Percentiles rank a stretch among this genome's conserved stretches.
phyloP scores from a whole-genome alignment of 805 yeast genomes.

The Myxozyma kluyveri region DNA sequence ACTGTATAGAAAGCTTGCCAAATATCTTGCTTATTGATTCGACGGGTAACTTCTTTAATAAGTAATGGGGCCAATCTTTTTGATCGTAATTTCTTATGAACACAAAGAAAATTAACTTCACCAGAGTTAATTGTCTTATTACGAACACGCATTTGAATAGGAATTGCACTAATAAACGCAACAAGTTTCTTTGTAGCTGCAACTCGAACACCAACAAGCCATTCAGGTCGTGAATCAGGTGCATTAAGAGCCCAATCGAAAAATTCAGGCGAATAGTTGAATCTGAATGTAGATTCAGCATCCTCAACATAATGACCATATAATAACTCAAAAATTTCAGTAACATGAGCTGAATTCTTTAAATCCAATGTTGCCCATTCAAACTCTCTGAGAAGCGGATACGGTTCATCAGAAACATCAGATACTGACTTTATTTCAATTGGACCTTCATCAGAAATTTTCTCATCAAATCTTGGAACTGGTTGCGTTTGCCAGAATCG shows the following conservation, averaged over 20 bases:
- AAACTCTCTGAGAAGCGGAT: constrained; percentile 70
- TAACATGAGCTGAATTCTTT: constrained; percentile 52
- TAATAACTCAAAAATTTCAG: constrained; percentile 74
- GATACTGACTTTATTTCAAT: constrained; percentile 71
- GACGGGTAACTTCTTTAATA: constrained; percentile 89
- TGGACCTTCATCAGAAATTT: constrained; percentile 70
- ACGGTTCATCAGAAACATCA: constrained; percentile 69
- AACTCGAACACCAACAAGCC: constrained; percentile 94
- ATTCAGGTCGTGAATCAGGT: constrained; percentile 86
- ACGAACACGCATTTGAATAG: constrained; percentile 64
- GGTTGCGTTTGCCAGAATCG: constrained; percentile 99
- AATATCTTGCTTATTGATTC: constrained; percentile 77
- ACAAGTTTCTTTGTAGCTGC: constrained; percentile 71
- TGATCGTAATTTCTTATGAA: constrained; percentile 89
- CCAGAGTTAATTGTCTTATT: constrained; percentile 51
- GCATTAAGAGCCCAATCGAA: constrained; percentile 90
- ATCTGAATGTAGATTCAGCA: constrained; percentile 84
- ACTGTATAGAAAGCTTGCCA: constrained; percentile 98
- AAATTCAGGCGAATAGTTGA: constrained; percentile 79
- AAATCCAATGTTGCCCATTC: constrained; percentile 86
- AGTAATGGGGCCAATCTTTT: constrained; percentile 92
- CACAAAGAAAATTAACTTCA: constrained; percentile 90
- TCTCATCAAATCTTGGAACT: constrained; percentile 72
- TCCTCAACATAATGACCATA: constrained; percentile 95
- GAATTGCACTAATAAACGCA: constrained; percentile 90